phyloP scores from a whole-genome alignment of 495 filamentous ascomycete species.

The Neurospora sp. region DNA sequence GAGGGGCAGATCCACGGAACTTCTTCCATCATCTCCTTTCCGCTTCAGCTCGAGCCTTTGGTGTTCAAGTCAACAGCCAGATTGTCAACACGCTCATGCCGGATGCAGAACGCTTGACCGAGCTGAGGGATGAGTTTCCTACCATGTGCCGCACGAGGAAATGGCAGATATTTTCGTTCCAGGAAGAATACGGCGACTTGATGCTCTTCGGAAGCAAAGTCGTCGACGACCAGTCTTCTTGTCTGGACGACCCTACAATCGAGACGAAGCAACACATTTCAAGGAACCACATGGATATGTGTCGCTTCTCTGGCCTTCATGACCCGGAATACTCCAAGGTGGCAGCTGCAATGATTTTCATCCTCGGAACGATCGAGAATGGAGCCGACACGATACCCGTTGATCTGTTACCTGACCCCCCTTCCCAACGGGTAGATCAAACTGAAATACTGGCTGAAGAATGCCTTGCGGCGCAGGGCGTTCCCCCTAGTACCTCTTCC shows the following conservation, averaged over 20 bases:
- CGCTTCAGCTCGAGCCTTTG: neutral
- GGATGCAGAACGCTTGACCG: neutral
- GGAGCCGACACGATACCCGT: too few species aligned
- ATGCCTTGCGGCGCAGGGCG: too few species aligned
- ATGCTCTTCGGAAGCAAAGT: conserved; percentile 2
- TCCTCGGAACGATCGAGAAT: neutral
- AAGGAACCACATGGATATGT: conserved; percentile 14
- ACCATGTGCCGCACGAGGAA: conserved; percentile 2
- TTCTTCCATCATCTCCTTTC: conserved; percentile 3
- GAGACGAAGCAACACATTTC: conserved; percentile 8
- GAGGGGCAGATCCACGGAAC: conserved; percentile 12
- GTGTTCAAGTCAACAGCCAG: conserved; percentile 4
- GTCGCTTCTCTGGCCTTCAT: conserved; percentile 4
- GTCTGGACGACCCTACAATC: conserved; percentile 2
- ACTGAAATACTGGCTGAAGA: too few species aligned
- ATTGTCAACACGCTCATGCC: conserved; percentile 5
- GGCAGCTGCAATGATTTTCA: conserved; percentile 2
- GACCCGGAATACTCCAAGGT: conserved; percentile 10
- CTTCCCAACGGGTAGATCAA: too few species aligned
- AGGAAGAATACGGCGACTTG: conserved; percentile 3
- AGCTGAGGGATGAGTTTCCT: conserved; percentile 4
- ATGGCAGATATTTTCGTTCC: conserved; percentile 3
- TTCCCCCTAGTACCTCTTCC: too few species aligned
- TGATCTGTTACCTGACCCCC: too few species aligned
- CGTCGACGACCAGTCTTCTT: conserved; percentile 9